Evolutionary conservation across 73 alveolate species (phyloP).

Genomic region (Breviolum minutum): DNA sequence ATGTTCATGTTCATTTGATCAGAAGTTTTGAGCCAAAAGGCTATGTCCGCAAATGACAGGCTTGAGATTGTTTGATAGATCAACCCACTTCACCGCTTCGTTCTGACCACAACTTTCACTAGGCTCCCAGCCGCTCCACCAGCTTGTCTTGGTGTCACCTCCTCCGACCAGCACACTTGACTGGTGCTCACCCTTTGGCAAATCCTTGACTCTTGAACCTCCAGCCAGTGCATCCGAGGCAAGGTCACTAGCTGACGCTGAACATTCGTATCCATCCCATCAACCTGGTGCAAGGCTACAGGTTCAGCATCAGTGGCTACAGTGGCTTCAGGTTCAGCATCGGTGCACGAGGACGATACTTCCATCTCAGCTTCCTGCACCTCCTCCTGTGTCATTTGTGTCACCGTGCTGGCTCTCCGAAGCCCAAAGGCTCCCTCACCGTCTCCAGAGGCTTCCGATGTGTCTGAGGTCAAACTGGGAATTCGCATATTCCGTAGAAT

Average conservation of each 20-base stretch:
- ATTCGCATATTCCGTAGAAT: neutral
- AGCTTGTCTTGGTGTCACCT: neutral
- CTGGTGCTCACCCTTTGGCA: neutral
- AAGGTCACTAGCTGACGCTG: neutral
- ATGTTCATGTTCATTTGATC: too few relatives aligned
- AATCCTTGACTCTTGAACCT: neutral
- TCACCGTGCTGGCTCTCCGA: neutral
- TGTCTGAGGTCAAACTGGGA: constrained; percentile 34
- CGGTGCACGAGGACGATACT: neutral
- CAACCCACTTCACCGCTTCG: too few relatives aligned
- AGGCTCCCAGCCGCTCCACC: constrained; percentile 23
- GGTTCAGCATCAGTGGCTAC: too few relatives aligned
- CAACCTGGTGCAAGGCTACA: too few relatives aligned
- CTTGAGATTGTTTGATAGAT: too few relatives aligned
- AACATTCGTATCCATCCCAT: too few relatives aligned
- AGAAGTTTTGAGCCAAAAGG: too few relatives aligned
- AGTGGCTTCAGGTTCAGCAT: neutral
- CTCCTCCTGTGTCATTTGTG: neutral
- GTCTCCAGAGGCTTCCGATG: neutral
- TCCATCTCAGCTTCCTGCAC: neutral
- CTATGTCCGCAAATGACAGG: too few relatives aligned
- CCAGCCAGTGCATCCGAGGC: constrained; percentile 22
- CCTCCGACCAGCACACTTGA: neutral
- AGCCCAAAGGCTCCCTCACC: neutral
- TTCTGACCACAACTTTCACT: too few relatives aligned